Evolutionary conservation across 2,329 filamentous ascomycete genomes (phyloP).

Genomic region (Fusarium sp.): DNA sequence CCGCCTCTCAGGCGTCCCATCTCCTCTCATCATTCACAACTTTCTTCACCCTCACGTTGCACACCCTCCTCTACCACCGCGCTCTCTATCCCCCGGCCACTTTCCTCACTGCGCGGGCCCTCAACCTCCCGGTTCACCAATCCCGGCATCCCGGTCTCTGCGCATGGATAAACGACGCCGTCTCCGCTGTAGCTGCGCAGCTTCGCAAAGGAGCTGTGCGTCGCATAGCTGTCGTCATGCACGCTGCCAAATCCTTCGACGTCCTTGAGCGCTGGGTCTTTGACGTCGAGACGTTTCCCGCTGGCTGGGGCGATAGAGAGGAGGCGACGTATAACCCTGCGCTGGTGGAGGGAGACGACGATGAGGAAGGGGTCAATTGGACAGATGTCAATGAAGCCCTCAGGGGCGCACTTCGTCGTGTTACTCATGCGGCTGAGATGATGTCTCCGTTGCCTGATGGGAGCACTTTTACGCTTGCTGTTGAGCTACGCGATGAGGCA

Average conservation of each 20-base stretch:
- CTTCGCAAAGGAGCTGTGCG: constrained; percentile 65
- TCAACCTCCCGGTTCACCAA: constrained; percentile 85
- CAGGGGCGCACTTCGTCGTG: constrained; percentile 69
- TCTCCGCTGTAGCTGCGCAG: constrained; percentile 75
- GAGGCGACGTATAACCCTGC: constrained; percentile 42
- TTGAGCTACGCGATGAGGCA: constrained; percentile 73
- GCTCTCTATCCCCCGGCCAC: constrained; percentile 78
- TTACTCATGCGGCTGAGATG: constrained; percentile 67
- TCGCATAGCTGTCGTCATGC: constrained; percentile 60
- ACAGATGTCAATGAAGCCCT: constrained; percentile 76
- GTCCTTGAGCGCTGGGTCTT: constrained; percentile 71
- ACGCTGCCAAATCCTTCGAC: constrained; percentile 49
- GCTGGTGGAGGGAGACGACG: constrained; percentile 26
- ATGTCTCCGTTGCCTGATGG: constrained; percentile 66
- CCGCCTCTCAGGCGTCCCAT: constrained; percentile 48
- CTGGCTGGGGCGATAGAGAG: constrained; percentile 37
- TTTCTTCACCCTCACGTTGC: constrained; percentile 84
- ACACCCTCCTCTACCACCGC: constrained; percentile 87
- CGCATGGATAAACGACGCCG: constrained; percentile 83
- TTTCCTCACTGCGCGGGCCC: constrained; percentile 81
- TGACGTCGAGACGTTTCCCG: constrained; percentile 63
- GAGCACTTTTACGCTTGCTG: constrained; percentile 79
- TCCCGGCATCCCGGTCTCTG: constrained; percentile 87
- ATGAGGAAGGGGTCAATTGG: constrained; percentile 55
- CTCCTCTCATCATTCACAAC: constrained; percentile 76